A percentile compares a stretch with the other conserved stretches of the same genome.
These are phyloP conservation scores for Daphne laureola DNA, from an alignment of 441 rosid genomes.

Conservation along the genomic window DNA sequence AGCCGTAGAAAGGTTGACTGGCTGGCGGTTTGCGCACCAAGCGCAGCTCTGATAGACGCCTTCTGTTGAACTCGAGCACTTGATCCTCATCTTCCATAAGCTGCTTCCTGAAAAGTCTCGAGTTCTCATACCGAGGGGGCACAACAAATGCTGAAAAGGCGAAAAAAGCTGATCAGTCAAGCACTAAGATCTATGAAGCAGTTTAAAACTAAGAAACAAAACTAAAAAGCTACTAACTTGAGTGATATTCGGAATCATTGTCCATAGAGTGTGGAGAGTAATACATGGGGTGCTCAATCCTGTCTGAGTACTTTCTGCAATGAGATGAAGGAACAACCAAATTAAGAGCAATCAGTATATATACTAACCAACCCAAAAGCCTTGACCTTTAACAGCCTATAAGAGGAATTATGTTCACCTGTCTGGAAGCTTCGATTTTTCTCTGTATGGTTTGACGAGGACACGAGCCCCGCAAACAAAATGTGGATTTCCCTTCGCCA, in stretches of 20 bases:
- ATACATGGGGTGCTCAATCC: constrained; percentile 31
- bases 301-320: constrained; percentile 48
- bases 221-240: constrained; percentile 28
- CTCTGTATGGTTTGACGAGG: constrained; percentile 69
- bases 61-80: constrained; percentile 34
- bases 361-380: too few species aligned
- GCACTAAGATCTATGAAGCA: too few species aligned
- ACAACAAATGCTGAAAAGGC: constrained; percentile 18
- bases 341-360: background rate
- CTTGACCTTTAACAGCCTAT: too few species aligned
- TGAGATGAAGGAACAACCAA: background rate
- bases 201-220: too few species aligned
- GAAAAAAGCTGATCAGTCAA: too few species aligned
- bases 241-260: constrained; percentile 42
- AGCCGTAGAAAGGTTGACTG: constrained; percentile 22
- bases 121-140: constrained; percentile 36
- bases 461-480: constrained; percentile 62
- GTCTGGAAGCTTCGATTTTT: constrained; percentile 49
- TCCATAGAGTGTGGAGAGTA: constrained; percentile 33
- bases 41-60: constrained; percentile 31
- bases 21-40: constrained; percentile 24
- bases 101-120: constrained; percentile 43
- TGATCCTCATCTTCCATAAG: constrained; percentile 40
- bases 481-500: constrained; percentile 69
- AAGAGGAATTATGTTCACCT: constrained; percentile 26